These are phyloP conservation scores for Aspergillus sparsus DNA, from an alignment of 495 filamentous ascomycete species.

Conservation along the genomic window DNA sequence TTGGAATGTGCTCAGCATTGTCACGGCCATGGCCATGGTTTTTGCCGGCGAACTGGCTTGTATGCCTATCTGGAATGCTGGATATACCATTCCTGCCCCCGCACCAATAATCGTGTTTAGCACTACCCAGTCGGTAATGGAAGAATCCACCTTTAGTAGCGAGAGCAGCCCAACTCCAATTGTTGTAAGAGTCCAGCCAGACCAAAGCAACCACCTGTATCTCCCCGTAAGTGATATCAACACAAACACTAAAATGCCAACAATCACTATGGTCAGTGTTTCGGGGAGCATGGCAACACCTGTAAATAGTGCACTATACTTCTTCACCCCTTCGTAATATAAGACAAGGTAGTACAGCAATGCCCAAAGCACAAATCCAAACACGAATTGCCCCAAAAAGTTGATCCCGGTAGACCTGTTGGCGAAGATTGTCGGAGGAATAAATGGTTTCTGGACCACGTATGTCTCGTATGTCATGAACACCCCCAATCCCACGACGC, in stretches of 20 bases:
- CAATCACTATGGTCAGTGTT: neutral
- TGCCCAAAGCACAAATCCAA: neutral
- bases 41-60: neutral
- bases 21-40: neutral
- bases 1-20: neutral
- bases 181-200: neutral
- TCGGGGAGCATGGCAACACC: neutral
- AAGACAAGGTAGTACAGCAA: neutral
- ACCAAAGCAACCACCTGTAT: neutral
- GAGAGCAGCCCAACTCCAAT: neutral
- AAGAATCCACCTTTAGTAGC: neutral
- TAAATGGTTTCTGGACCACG: neutral
- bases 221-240: neutral
- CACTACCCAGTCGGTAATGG: neutral
- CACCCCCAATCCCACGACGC: neutral
- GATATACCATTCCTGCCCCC: neutral
- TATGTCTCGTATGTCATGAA: neutral
- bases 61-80: neutral
- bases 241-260: neutral
- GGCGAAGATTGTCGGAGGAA: neutral
- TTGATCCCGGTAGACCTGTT: neutral
- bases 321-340: neutral
- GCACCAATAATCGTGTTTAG: neutral
- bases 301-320: neutral
- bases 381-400: neutral